Base-by-base conservation (phyloP, 1,139 yeast genomes). In the Taphrina sp. region DNA sequence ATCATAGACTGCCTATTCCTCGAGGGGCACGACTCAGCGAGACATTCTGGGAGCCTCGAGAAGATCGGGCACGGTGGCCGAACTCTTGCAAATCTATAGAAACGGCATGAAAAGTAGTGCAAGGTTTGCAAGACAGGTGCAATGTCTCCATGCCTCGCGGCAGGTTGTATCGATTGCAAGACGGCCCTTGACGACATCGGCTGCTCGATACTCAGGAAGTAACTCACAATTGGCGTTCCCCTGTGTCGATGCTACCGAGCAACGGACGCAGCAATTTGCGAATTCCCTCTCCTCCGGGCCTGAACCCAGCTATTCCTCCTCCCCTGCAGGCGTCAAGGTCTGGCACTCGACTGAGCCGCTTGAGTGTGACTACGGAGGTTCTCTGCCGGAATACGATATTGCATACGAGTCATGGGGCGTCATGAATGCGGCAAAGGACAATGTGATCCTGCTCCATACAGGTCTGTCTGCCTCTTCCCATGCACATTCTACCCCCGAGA, bases 381-480 rank as follows among this genome's bases (percentile, higher is more conserved):
- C 73, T 59, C 72, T 89, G 37, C 87, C 88, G 0, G 81, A 79
- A 60, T 87, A 80, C 64, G 81, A 85, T 63, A 75, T 89, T 24
- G 96, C 96, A 0, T 90, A 85, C 70, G 97, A 89, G 69, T 80
- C 92, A 1, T 89, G 96, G 96, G 96, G 97, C 5, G 63, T 69
- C 3, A 72, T 89, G 59, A 85, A 86, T 61, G 67, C 69, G 1
- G 76, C 74, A 42, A 80, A 73, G 61, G 78, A 85, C 16, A 89
- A 89, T 66, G 85, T 89, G 14, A 78, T 89, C 24, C 73, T 90
- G 35, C 72, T 89, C 5, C 96, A 89, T 66, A 90, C 97, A 0
- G 97, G 97, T 0, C 75, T 89, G 31, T 86, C 95, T 0, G 96
- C 96, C 0, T 85, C 95, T 0, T 86, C 95, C 0, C 97, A 89